These are phyloP conservation scores for Penicillium crystallinum DNA, from an alignment of 495 filamentous ascomycete species.

Conservation along the genomic window DNA sequence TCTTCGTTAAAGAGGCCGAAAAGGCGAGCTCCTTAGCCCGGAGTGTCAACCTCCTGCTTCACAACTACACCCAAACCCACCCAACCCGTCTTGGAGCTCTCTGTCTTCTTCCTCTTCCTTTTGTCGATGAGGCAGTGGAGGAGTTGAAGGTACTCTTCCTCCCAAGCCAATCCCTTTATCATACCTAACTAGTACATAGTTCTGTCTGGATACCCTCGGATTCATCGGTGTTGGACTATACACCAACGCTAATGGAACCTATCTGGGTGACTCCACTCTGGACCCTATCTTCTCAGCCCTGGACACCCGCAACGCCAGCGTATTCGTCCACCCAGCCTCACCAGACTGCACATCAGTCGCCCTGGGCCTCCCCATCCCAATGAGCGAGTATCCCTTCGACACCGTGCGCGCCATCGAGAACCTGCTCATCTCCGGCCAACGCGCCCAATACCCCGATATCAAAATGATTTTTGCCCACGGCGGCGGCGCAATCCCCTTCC, in stretches of 20 bases:
- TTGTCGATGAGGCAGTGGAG: slow-evolving; percentile 29
- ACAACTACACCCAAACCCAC: slow-evolving; percentile 30
- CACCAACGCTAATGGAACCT: slow-evolving; percentile 44
- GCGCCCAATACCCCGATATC: slow-evolving; percentile 37
- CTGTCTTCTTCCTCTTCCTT: slow-evolving; percentile 47
- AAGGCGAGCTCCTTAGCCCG: slow-evolving; percentile 12
- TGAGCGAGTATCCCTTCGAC: slow-evolving; percentile 56
- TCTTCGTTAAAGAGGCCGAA: slow-evolving; percentile 29
- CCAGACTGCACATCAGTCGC: slow-evolving; percentile 23
- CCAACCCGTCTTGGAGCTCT: slow-evolving; percentile 44
- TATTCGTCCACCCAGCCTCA: slow-evolving; percentile 52
- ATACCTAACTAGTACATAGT: not conserved
- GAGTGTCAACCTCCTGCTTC: slow-evolving; percentile 23
- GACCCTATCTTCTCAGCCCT: slow-evolving; percentile 37
- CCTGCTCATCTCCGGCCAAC: slow-evolving; percentile 44
- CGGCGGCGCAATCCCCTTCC: slow-evolving; percentile 43
- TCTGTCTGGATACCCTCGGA: slow-evolving; percentile 22
- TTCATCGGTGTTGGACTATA: slow-evolving; percentile 45
- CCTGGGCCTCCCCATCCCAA: slow-evolving; percentile 38
- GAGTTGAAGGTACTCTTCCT: slow-evolving; percentile 36
- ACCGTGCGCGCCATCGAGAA: slow-evolving; percentile 45
- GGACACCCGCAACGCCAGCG: slow-evolving; percentile 25
- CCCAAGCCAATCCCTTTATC: not conserved
- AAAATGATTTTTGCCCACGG: slow-evolving; percentile 47
- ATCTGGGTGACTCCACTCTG: slow-evolving; percentile 42